These are phyloP conservation scores for Coccinonectria pachysandricola DNA, from an alignment of 2,329 filamentous ascomycete species.

Conservation along the genomic window DNA sequence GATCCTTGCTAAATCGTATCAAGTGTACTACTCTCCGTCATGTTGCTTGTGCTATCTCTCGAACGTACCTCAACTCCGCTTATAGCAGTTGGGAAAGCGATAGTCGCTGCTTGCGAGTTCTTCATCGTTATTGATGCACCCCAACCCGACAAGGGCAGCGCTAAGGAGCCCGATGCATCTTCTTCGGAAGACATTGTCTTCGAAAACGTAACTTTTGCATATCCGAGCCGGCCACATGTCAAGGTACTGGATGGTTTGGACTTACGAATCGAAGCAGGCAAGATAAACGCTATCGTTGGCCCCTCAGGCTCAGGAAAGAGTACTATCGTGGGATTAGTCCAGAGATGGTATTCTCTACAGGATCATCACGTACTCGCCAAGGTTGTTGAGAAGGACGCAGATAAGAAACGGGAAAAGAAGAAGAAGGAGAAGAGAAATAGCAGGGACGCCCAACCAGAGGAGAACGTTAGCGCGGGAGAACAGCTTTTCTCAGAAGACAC, in stretches of 20 bases:
- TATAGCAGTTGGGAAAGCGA: conserved; percentile 47
- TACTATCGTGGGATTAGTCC: conserved; percentile 60
- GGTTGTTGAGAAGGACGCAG: conserved; percentile 37
- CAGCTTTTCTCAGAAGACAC: conserved; percentile 17
- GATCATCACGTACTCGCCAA: conserved; percentile 42
- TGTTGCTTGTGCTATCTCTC: conserved; percentile 47
- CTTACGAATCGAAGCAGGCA: conserved; percentile 50
- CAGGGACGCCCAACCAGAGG: conserved; percentile 17
- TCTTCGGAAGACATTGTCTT: conserved; percentile 36
- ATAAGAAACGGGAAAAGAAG: conserved; percentile 30
- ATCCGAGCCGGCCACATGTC: conserved; percentile 55
- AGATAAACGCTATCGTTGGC: conserved; percentile 64
- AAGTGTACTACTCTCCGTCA: conserved; percentile 45
- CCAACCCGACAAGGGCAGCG: conserved; percentile 23
- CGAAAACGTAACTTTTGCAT: conserved; percentile 58
- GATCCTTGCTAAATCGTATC: conserved; percentile 1
- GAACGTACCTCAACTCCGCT: conserved; percentile 48
- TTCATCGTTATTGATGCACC: conserved; percentile 44
- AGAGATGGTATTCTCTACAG: conserved; percentile 60
- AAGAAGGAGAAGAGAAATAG: conserved; percentile 25
- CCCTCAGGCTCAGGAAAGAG: conserved; percentile 65
- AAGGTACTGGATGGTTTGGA: conserved; percentile 52
- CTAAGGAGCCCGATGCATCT: conserved; percentile 27
- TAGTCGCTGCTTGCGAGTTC: conserved; percentile 47
- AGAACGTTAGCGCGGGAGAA: conserved; percentile 17